Evolutionary conservation across 805 yeast genomes (phyloP).

Genomic region (Hanseniaspora vineae): DNA sequence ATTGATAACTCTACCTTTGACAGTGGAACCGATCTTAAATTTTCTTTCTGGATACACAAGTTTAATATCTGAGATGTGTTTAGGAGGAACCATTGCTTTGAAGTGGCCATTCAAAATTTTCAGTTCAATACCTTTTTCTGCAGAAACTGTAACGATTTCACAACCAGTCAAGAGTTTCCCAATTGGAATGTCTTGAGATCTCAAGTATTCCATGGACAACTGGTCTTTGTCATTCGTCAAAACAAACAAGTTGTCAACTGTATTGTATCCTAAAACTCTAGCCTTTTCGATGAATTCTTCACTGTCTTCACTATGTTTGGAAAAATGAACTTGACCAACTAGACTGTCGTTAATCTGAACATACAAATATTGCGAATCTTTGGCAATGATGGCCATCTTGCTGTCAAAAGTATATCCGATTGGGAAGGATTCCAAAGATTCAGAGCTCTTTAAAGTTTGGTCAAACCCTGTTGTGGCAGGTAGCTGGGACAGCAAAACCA

Average conservation of each 20-base stretch:
- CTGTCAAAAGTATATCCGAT: constrained; percentile 49
- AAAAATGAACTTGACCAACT: constrained; percentile 66
- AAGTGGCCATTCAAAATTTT: constrained; percentile 49
- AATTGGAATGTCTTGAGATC: constrained; percentile 57
- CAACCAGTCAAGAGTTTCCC: constrained; percentile 57
- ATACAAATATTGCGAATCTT: constrained; percentile 43
- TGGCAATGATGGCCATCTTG: constrained; percentile 33
- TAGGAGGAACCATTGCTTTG: constrained; percentile 59
- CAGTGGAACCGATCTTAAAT: constrained; percentile 72
- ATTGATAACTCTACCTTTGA: constrained; percentile 58
- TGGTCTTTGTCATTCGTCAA: constrained; percentile 58
- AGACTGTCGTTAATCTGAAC: constrained; percentile 43
- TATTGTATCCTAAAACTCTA: constrained; percentile 60
- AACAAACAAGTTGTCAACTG: constrained; percentile 50
- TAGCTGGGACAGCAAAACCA: constrained; percentile 45
- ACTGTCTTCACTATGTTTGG: constrained; percentile 41
- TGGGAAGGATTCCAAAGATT: constrained; percentile 55
- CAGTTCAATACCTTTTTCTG: constrained; percentile 54
- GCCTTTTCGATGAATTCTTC: constrained; percentile 61
- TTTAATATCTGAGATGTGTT: constrained; percentile 74
- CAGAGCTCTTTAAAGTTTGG: constrained; percentile 11
- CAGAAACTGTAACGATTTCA: constrained; percentile 38
- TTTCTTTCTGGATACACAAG: constrained; percentile 85
- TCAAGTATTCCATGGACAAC: constrained; percentile 51
- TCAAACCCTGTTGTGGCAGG: constrained; percentile 37